A percentile compares a stretch with the other conserved stretches of the same genome.
Conservation (phyloP, 495 filamentous ascomycete genomes). For the Penicilliopsis zonata region DNA sequence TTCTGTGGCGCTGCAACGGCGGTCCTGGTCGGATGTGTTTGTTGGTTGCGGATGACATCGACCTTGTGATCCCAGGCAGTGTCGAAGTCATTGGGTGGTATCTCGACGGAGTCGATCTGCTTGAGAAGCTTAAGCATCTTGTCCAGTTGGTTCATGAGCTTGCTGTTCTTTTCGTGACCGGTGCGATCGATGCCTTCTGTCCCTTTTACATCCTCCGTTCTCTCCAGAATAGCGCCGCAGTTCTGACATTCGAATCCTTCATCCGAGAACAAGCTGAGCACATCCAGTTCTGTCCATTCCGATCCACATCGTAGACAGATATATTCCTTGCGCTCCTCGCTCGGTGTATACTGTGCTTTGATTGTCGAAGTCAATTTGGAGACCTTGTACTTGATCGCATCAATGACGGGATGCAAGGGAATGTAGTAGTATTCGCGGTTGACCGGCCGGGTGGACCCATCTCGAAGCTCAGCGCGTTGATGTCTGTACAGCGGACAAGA, state of each 20-base stretch:
- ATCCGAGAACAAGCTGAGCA: conserved; percentile 52
- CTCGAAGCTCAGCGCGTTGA: conserved; percentile 65
- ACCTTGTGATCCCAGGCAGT: conserved; percentile 48
- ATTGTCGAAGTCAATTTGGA: conserved; percentile 74
- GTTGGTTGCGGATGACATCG: conserved; percentile 35
- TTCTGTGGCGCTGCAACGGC: conserved; percentile 29
- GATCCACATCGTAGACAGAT: conserved; percentile 67
- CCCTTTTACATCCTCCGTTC: conserved; percentile 52
- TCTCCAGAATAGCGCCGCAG: conserved; percentile 57
- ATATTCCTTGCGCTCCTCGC: conserved; percentile 81
- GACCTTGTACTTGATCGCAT: conserved; percentile 92
- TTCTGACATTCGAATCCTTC: conserved; percentile 73
- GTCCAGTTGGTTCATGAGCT: conserved; percentile 76
- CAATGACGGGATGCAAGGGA: conserved; percentile 85
- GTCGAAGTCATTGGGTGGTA: conserved; percentile 83
- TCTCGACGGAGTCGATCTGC: conserved; percentile 67
- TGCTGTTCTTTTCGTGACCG: conserved; percentile 82
- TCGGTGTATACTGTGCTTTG: conserved; percentile 65
- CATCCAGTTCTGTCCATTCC: conserved; percentile 79
- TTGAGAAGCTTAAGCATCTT: conserved; percentile 75
- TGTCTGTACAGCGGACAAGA: conserved; percentile 38
- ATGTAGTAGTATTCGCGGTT: conserved; percentile 93
- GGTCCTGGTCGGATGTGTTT: conserved; percentile 42
- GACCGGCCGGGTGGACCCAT: conserved; percentile 68
- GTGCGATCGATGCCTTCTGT: conserved; percentile 38